Evolutionary conservation across 2,329 filamentous ascomycete genomes (phyloP), one percentile per base, ranked within the genome.

Genomic region (Phialocephala sp.): DNA sequence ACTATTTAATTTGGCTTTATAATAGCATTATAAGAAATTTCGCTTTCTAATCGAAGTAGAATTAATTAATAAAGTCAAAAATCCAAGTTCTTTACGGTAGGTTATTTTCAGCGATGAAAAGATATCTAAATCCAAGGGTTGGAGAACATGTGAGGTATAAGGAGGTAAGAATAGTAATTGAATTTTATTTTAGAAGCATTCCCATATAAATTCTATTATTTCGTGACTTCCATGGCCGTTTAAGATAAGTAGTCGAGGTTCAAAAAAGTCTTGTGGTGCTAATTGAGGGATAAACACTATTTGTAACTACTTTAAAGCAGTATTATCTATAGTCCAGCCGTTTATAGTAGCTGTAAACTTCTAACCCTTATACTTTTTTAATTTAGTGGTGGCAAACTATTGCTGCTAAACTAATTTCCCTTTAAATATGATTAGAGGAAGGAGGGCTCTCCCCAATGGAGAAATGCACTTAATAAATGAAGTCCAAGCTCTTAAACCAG

Each of bases 391-490:
- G 50, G n/a, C n/a, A n/a, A 47, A 60, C 36, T 6, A 56, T 36
- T 57, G 45, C 58, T 47, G 22, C 4, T 32, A 22, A 32, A 55
- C n/a, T n/a, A n/a, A n/a, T n/a, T n/a, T n/a, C n/a, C n/a, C n/a
- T n/a, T n/a, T n/a, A n/a, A n/a, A n/a, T 8, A 66, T 68, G n/a
- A 66, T 50, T 1, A 68, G 27, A 32, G 56, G 63, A 47, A 2
- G n/a, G 15, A 62, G 20, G 5, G 41, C 4, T 14, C 14, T 56
- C 5, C 45, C 39, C 36, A 22, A 47, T 35, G 41, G 41, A 18
- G 54, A 68, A 27, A 66, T 66, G 41, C 20, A 64, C 27, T 68
- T 45, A 57, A 66, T 64, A 54, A 68, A 61, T 41, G 35, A 68
- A 14, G 50, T 68, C 57, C 37, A 68, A 20, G 11, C n/a, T n/a